Conservation (phyloP, 306 rosid species). For the Rosa persica region DNA sequence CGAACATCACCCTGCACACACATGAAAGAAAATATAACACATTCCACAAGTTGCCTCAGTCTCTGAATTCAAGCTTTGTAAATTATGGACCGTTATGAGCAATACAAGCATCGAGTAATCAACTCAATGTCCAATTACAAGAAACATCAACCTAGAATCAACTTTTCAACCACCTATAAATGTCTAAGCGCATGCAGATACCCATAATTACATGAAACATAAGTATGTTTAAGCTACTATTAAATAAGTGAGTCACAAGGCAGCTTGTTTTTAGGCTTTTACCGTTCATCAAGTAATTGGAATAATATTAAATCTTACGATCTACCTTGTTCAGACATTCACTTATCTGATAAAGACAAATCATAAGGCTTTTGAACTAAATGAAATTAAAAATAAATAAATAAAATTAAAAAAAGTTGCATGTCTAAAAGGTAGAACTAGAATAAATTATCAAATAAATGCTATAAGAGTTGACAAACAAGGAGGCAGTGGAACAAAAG, state of each 20-base stretch:
- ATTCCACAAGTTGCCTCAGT: not conserved
- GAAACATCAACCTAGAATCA: not conserved
- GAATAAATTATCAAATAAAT: not conserved
- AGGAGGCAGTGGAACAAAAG: not conserved
- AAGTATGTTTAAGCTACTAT: not conserved
- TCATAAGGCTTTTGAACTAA: not conserved
- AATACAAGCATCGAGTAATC: not conserved
- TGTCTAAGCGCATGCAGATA: not conserved
- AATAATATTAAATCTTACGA: not conserved
- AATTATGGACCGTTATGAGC: slow-evolving; percentile 7
- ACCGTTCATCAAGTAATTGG: not conserved
- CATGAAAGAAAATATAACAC: slow-evolving; percentile 13
- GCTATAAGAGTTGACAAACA: not conserved
- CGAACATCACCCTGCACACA: slow-evolving; percentile 65
- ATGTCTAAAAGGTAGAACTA: not conserved
- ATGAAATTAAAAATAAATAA: not conserved
- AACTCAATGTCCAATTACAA: not conserved
- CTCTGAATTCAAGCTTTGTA: not conserved
- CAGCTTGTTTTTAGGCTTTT: not conserved
- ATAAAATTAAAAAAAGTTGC: not conserved
- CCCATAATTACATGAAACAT: not conserved
- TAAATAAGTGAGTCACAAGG: not conserved
- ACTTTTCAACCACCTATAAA: not conserved
- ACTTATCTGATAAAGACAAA: not conserved
- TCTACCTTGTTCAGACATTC: not conserved